Base-by-base conservation (phyloP, 768 basidiomycete genomes). In the Ramaria sp. region DNA sequence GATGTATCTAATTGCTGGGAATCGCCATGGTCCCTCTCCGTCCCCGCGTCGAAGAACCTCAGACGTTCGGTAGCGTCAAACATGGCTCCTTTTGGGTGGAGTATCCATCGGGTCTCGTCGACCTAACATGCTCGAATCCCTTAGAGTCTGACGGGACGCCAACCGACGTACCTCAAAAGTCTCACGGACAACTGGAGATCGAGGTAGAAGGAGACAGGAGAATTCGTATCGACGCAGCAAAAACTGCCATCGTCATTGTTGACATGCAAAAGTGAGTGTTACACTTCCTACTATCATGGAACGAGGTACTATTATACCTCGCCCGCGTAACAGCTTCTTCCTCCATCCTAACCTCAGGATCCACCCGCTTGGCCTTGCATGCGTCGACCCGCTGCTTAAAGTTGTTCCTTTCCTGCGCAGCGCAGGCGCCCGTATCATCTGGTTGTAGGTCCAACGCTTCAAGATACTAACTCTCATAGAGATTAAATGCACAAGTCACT, bases 241-340 rank as follows among this genome's bases (percentile, higher is more conserved):
- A 69, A 47, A 76, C 73, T 16, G 83, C 82, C 9, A 65, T 78
- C 52, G 76, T 83, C n/a, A 70, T 85, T 18, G 73, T 84, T 49
- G 83, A 84, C 61, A 85, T 85, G 84, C 83, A 85, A 63, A 85
- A 84, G 83, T 83, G 61, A 56, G 72, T 58, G 13, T 36, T 32
- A 5, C 6, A 32, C 30, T 4, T 2, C 12, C 30, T 28, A 28
- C 27, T 5, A 18, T 10, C 16, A 9, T 34, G 24, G 7, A n/a
- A n/a, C n/a, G n/a, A n/a, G n/a, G n/a, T n/a, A n/a, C n/a, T n/a
- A n/a, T n/a, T n/a, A n/a, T n/a, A n/a, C n/a, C n/a, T 58, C 58
- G 38, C 61, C 28, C n/a, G 36, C 7, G 28, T 43, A 18, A 30
- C 52, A 81, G 81, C 67, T 84, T 74, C 65, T 83, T 85, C 64